Percentiles rank a stretch among this genome's conserved stretches.
Conservation (phyloP, 2,329 filamentous ascomycete genomes). For the Diaporthe velutina region DNA sequence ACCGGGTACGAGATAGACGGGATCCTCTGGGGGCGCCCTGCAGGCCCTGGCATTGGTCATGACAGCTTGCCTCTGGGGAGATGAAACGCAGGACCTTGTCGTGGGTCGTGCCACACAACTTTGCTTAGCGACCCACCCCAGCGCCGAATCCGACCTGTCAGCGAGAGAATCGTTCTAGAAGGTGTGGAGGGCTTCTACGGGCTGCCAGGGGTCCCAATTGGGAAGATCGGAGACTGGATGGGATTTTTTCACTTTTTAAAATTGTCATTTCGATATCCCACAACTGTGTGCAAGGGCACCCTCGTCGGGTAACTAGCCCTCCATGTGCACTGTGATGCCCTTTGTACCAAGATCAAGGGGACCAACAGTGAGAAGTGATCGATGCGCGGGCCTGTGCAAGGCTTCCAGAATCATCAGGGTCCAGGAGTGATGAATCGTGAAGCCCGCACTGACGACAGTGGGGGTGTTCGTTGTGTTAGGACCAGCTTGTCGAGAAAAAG, state of each 20-base stretch:
- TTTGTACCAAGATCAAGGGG: not conserved
- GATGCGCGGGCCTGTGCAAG: conserved; percentile 25
- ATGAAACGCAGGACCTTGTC: conserved; percentile 35
- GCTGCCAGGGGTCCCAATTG: conserved; percentile 28
- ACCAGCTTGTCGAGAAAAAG: not conserved
- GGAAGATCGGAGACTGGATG: conserved; percentile 23
- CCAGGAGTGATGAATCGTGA: not conserved
- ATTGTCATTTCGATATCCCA: conserved; percentile 18
- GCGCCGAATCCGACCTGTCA: conserved; percentile 24
- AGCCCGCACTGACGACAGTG: not conserved
- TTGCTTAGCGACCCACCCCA: conserved; percentile 32
- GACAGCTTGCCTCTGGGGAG: conserved; percentile 34
- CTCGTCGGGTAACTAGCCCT: conserved; percentile 20
- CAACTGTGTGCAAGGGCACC: conserved; percentile 33
- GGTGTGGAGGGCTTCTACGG: conserved; percentile 32
- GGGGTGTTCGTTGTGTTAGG: not conserved
- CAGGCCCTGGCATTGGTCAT: not conserved
- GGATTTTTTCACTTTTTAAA: conserved; percentile 7
- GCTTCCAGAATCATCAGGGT: conserved; percentile 35
- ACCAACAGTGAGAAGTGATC: conserved; percentile 23
- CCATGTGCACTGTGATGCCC: conserved; percentile 5
- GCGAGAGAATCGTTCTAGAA: conserved; percentile 39
- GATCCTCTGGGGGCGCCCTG: not conserved
- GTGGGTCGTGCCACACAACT: conserved; percentile 35
- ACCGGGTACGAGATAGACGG: conserved; percentile 13